Evolutionary conservation across 345 rosid species (phyloP), one percentile per base, ranked within the genome.

Genomic region (Gossypium rotundifolium): DNA sequence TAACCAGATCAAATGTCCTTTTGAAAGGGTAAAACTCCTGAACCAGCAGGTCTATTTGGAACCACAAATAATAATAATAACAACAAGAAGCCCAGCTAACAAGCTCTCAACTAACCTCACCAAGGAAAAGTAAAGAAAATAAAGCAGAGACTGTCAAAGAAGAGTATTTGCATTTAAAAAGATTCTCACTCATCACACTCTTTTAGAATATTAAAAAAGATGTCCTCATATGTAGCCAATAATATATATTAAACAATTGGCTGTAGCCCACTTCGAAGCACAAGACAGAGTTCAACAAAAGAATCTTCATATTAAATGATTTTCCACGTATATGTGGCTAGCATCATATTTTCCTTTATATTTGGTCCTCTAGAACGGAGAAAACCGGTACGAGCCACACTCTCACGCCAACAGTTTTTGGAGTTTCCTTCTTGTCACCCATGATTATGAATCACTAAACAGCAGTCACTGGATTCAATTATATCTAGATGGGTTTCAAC

Each of bases 161-260:
- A 5, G 22, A 22, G 22, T 12, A 46, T 13, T 13, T 44, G 51
- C 70, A 45, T 13, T 12, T 65, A 11, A 65, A 42, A 66, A 2
- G 13, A 12, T 10, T 1, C 18, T 66, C 71, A 12, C 55, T 16
- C 22, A 13, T 59, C 17, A 17, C 65, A 3, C 42, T 4, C 40
- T 25, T 27, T 61, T 14, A 14, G 13, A 61, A 27, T 27, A 25
- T 52, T 52, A 63, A 67, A 67, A 48, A 9, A 23, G 8, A 67
- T 66, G 23, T 22, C 40, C 18, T 66, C 17, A 13, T 7, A 46
- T 9, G 22, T 25, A 25, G 72, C 42, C 22, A 49, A 68, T 48
- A 68, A 48, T 48, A 68, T 20, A 58, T 25, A 68, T 48, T 25
- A 48, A 68, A 68, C 71, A 68, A 48, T 48, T 49, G 58, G 44